Conservation (phyloP, 805 yeast genomes). For the Ogataea trehaloabstinens region DNA sequence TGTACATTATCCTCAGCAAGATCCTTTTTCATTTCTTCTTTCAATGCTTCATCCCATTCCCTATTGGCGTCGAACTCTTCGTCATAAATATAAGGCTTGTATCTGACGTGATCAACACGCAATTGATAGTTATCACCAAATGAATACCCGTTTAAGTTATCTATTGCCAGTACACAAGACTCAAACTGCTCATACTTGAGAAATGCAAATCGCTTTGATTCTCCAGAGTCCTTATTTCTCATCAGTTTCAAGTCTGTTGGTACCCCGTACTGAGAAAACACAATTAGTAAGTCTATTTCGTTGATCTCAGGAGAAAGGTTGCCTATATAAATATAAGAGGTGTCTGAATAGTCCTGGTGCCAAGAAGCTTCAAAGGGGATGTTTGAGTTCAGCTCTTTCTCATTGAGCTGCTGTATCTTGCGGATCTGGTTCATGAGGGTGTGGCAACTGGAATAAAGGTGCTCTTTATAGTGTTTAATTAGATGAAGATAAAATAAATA, state of each 20-base stretch:
- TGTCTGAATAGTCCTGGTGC: slow-evolving; percentile 81
- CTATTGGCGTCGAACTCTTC: slow-evolving; percentile 46
- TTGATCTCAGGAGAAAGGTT: slow-evolving; percentile 60
- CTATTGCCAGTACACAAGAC: slow-evolving; percentile 82
- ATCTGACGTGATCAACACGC: slow-evolving; percentile 72
- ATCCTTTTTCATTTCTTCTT: slow-evolving; percentile 47
- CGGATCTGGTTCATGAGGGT: slow-evolving; percentile 20
- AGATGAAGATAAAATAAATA: too few relatives aligned
- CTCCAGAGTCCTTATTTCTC: slow-evolving; percentile 63
- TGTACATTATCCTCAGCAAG: slow-evolving; percentile 28
- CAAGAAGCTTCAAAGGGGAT: slow-evolving; percentile 69
- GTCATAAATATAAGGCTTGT: slow-evolving; percentile 43
- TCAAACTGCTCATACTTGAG: slow-evolving; percentile 79
- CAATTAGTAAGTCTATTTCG: slow-evolving; percentile 71
- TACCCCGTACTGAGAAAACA: slow-evolving; percentile 87
- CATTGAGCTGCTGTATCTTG: slow-evolving; percentile 54
- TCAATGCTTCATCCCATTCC: slow-evolving; percentile 29
- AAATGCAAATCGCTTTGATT: slow-evolving; percentile 74
- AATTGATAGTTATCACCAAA: slow-evolving; percentile 43
- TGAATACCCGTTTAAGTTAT: slow-evolving; percentile 72
- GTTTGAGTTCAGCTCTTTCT: slow-evolving; percentile 62
- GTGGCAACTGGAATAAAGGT: neutral
- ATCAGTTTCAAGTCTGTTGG: slow-evolving; percentile 74
- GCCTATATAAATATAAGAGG: slow-evolving; percentile 78
- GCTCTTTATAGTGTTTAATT: too few relatives aligned